These are phyloP conservation scores for Myrica gale DNA, from an alignment of 306 rosid genomes.

Conservation along the genomic window DNA sequence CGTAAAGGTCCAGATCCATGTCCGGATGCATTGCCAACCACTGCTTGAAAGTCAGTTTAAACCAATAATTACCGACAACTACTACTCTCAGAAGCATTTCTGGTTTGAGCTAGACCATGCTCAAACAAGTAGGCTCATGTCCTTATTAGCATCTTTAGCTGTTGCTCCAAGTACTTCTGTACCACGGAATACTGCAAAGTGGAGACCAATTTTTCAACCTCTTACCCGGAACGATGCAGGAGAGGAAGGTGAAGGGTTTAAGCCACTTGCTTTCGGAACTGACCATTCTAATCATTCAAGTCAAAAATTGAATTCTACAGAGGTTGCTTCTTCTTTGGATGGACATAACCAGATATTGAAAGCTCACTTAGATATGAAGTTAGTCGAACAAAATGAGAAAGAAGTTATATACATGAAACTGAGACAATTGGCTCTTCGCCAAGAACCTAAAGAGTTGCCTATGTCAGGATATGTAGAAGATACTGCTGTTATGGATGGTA, in stretches of 20 bases:
- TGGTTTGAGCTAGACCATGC: conserved; percentile 82
- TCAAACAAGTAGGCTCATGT: conserved; percentile 56
- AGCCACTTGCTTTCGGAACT: conserved; percentile 20
- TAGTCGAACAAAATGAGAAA: conserved; percentile 42
- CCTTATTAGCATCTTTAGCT: conserved; percentile 43
- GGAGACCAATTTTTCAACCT: conserved; percentile 28
- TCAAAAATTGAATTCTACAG: conserved; percentile 34
- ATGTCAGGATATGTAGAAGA: conserved; percentile 19
- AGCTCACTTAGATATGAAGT: conserved; percentile 23
- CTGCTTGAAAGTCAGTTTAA: conserved; percentile 38
- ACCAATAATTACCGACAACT: conserved; percentile 56
- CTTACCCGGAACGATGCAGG: conserved; percentile 29
- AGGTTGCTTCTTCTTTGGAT: conserved; percentile 33
- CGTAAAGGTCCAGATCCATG: not conserved
- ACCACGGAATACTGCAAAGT: conserved; percentile 26
- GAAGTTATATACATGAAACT: conserved; percentile 43
- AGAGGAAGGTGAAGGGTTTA: conserved; percentile 31
- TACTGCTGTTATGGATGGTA: not conserved
- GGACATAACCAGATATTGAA: conserved; percentile 38
- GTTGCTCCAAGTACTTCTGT: conserved; percentile 38
- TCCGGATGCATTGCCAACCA: no score
- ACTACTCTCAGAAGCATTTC: conserved; percentile 47
- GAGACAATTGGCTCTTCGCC: conserved; percentile 41
- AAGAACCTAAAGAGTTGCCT: conserved; percentile 31
- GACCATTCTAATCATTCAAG: conserved; percentile 17